Evolutionary conservation across 805 yeast genomes (phyloP).

Genomic region (Ogataea nonfermentans): DNA sequence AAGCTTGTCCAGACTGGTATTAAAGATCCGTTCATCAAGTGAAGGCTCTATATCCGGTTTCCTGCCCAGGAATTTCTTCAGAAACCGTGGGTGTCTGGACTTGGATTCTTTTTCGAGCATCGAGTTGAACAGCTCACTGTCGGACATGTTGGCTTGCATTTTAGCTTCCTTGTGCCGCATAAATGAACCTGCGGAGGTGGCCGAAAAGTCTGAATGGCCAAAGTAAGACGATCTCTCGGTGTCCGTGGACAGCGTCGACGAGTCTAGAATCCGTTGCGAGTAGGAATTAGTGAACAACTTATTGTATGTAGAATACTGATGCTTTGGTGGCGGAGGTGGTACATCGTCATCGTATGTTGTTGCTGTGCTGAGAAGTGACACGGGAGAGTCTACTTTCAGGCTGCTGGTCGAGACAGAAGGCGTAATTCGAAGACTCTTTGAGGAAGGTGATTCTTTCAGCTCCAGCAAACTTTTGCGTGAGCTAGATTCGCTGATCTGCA

Average conservation of each 20-base stretch:
- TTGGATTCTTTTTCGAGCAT: slow-evolving; percentile 44
- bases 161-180: slow-evolving; percentile 58
- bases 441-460: slow-evolving; percentile 11
- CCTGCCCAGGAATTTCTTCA: slow-evolving; percentile 42
- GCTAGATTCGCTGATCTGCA: slow-evolving; percentile 34
- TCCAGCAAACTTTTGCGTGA: slow-evolving; percentile 23
- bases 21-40: slow-evolving; percentile 34
- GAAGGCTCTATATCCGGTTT: slow-evolving; percentile 31
- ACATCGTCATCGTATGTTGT: slow-evolving; percentile 16
- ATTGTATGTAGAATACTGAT: slow-evolving; percentile 18
- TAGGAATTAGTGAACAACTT: slow-evolving; percentile 23
- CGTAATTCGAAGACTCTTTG: slow-evolving; percentile 11
- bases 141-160: slow-evolving; percentile 23
- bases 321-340: slow-evolving; percentile 42
- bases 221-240: slow-evolving; percentile 43
- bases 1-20: slow-evolving; percentile 23
- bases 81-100: slow-evolving; percentile 42
- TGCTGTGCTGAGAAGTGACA: slow-evolving; percentile 7
- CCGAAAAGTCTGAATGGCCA: slow-evolving; percentile 72
- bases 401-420: slow-evolving; percentile 22
- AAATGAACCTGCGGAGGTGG: slow-evolving; percentile 85
- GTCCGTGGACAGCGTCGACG: slow-evolving; percentile 35
- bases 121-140: slow-evolving; percentile 35
- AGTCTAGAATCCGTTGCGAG: slow-evolving; percentile 29
- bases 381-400: slow-evolving; percentile 18